A percentile compares a stretch with the other conserved stretches of the same genome.
phyloP scores from a whole-genome alignment of 352 stramenopile genomes.

The Globisporangium nunn region DNA sequence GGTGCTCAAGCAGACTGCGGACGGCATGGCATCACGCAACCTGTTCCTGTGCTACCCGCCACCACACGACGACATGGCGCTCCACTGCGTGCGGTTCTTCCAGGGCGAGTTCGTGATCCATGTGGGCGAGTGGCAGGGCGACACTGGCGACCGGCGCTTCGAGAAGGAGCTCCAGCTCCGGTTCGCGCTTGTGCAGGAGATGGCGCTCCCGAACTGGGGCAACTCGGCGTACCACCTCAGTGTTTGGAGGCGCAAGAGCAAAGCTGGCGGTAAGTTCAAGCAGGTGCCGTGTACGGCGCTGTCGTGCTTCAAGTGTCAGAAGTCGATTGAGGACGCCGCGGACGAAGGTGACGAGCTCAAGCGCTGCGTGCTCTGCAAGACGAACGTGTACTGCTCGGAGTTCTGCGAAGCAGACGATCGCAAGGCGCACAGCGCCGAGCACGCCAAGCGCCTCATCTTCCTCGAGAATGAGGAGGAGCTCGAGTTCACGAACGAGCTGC shows the following conservation, averaged over 20 bases:
- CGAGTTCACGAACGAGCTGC: conserved; percentile 57
- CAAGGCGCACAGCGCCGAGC: conserved; percentile 45
- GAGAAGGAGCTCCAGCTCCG: conserved; percentile 46
- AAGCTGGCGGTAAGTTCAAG: background rate
- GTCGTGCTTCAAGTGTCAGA: conserved; percentile 44
- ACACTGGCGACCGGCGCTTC: conserved; percentile 62
- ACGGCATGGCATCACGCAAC: conserved; percentile 25
- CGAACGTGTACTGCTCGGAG: conserved; percentile 67
- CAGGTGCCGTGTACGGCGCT: conserved; percentile 5
- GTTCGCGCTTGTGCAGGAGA: conserved; percentile 46
- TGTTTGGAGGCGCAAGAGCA: conserved; percentile 52
- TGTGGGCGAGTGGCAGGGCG: conserved; percentile 75
- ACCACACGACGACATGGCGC: conserved; percentile 54
- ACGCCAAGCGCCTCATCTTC: conserved; percentile 66
- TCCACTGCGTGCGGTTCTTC: conserved; percentile 47
- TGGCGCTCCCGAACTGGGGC: conserved; percentile 68
- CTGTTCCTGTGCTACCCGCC: conserved; percentile 73
- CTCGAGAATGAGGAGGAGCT: conserved; percentile 41
- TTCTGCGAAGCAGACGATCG: conserved; percentile 35
- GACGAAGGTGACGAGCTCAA: conserved; percentile 37
- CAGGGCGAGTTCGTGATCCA: conserved; percentile 59
- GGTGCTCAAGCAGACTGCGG: conserved; percentile 28
- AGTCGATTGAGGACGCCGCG: conserved; percentile 24
- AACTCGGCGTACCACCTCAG: conserved; percentile 74
- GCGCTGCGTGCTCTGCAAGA: conserved; percentile 73